Conservation (phyloP, 2,329 filamentous ascomycete genomes). For the Colletotrichum sp. region DNA sequence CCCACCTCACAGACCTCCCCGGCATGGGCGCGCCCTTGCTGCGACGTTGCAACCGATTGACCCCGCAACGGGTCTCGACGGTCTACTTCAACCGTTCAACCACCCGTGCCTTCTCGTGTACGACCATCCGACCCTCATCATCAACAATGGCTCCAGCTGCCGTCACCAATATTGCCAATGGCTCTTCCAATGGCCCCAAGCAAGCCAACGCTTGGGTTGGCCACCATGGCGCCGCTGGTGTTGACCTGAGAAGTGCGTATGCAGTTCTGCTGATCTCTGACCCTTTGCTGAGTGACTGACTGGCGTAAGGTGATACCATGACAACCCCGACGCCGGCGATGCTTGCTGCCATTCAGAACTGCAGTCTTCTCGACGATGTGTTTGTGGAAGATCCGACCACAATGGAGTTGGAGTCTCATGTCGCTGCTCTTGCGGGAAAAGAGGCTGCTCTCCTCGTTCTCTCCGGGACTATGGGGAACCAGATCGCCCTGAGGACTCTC, state of each 20-base stretch:
- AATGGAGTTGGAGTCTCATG: slow-evolving; percentile 73
- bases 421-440: slow-evolving; percentile 76
- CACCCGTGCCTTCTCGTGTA: neutral
- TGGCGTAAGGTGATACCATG: slow-evolving; percentile 52
- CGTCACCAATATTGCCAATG: neutral
- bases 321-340: slow-evolving; percentile 82
- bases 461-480: slow-evolving; percentile 95
- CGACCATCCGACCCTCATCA: neutral
- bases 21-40: neutral
- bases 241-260: slow-evolving; percentile 44
- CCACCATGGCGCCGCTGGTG: slow-evolving; percentile 38
- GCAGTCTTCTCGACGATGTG: slow-evolving; percentile 83
- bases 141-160: neutral
- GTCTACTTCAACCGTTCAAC: neutral
- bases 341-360: slow-evolving; percentile 78
- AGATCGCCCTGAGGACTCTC: slow-evolving; percentile 80
- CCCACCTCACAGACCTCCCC: neutral
- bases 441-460: slow-evolving; percentile 81
- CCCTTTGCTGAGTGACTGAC: neutral
- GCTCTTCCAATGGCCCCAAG: neutral
- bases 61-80: slow-evolving; percentile 3
- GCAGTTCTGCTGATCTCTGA: neutral
- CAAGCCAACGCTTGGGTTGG: slow-evolving; percentile 38
- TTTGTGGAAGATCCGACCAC: slow-evolving; percentile 83
- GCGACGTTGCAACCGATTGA: neutral